Conservation (phyloP, 208 protist species). For the Vickermania spadyakhi region DNA sequence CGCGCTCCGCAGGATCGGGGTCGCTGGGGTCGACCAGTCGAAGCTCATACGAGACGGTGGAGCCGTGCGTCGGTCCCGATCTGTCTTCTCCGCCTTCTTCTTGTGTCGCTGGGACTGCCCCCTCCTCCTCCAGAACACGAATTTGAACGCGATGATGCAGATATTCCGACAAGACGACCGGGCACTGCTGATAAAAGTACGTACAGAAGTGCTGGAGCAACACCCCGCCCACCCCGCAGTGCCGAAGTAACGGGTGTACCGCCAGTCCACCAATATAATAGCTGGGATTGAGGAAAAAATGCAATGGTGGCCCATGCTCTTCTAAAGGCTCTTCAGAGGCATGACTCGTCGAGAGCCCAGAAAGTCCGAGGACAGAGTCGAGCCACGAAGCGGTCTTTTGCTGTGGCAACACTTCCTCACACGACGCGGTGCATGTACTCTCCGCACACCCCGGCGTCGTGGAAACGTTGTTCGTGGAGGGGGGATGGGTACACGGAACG, state of each 20-base stretch:
- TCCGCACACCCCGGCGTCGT: too few species aligned
- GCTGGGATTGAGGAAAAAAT: conserved; percentile 53
- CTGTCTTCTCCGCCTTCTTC: background rate
- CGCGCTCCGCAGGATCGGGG: too few species aligned
- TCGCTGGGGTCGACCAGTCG: background rate
- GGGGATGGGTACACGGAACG: background rate
- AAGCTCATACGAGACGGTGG: background rate
- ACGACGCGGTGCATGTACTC: too few species aligned
- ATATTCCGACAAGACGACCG: conserved; percentile 34
- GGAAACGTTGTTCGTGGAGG: background rate
- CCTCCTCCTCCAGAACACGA: background rate
- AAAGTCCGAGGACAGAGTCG: background rate
- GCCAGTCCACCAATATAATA: conserved; percentile 65
- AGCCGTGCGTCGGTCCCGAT: background rate
- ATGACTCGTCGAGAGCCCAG: background rate
- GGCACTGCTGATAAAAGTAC: conserved; percentile 40
- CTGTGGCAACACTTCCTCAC: too few species aligned
- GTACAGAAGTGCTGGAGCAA: conserved; percentile 41
- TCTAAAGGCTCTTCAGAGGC: background rate
- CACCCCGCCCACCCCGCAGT: conserved; percentile 41
- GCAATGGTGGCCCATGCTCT: background rate
- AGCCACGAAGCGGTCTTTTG: background rate
- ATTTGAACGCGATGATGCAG: conserved; percentile 38
- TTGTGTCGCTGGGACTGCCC: background rate
- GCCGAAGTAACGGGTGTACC: conserved; percentile 33